Base-by-base conservation (phyloP, 2,329 filamentous ascomycete genomes). In the Monascus ruber region DNA sequence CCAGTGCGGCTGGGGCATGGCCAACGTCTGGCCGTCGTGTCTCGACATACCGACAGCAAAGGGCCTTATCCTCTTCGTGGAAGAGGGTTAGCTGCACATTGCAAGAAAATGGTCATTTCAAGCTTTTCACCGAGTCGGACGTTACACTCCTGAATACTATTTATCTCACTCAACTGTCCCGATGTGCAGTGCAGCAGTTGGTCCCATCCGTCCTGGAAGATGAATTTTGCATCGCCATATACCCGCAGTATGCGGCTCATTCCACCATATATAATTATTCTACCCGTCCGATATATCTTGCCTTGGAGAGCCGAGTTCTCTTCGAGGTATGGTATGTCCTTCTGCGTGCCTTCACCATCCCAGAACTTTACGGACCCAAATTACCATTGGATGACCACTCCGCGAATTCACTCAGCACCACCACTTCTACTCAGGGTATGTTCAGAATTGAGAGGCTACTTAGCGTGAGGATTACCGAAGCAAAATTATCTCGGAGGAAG, bases 321-420 rank as follows among this genome's bases (percentile, higher is more conserved):
- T 94, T 93, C 52, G 91, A 98, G 58, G 91, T 95, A 8, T 98
- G 91, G 91, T 89, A 94, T 53, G 88, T 94, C 5, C 69, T 98
- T 6, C 63, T 98, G 26, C 78, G 89, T 45, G 87, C 89, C 0
- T 95, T 95, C 59, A 86, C 89, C 0, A 81, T 94, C 34, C 89
- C 91, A 0, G 87, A 95, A 51, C 72, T 96, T 8, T 96, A 94
- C 56, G 85, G 80, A 2, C 74, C 75, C n/a, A 72, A 74, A 41
- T 49, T 47, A 10, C 40, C 52, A 6, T 38, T 48, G 27, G 45
- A 55, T 40, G 56, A 77, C 10, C 69, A 76, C 32, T 51, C 56
- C 7, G 42, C 49, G 24, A 47, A 51, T 31, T 11, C 34, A 5
- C 17, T 9, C 6, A n/a, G 24, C 5, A 46, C 57, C 29, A 48